Base-by-base conservation (phyloP, 2,329 filamentous ascomycete species). In the Ceratocystis cacaofunesta region DNA sequence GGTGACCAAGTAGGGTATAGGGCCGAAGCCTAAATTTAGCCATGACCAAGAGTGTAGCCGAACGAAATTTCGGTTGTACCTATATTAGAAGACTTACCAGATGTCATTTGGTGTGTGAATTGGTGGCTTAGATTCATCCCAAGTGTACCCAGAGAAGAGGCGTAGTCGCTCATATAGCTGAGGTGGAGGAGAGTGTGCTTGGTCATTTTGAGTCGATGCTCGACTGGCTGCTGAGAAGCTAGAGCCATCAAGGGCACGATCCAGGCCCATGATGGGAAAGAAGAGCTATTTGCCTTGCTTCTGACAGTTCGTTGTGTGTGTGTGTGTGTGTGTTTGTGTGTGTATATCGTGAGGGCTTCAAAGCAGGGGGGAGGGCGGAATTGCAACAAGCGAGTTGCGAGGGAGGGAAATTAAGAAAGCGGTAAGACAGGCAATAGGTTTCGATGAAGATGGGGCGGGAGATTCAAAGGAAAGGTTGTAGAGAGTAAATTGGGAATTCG, bases 41-140 rank as follows among this genome's bases (percentile, higher is more conserved):
- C 10, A 41, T 41, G 36, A 41, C 10, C 2, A 41, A 41, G 3
- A 41, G 36, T 41, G 36, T 15, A 41, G 36, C 36, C 36, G 36
- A 41, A 5, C 36, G 36, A 41, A 41, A 15, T 10, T 3, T 58
- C 5, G 3, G 55, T 1, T 5, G 19, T n/a, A 12, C 6, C 8
- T 36, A n/a, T 10, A 19, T 58, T n/a, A 6, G 50, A 30, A 36
- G n/a, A 32, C 76, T 71, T 77, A 85, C 90, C 92, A 97, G 77
- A 92, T 91, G 74, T 95, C 90, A 75, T 96, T 96, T 71, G 86
- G 90, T 62, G 82, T 82, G 72, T 86, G 84, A 65, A 81, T 77
- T 10, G 83, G 82, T 30, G 75, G 74, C 66, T 72, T 74, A 15
- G 82, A 79, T 69, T 89, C 86, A 74, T 91, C 87, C 88, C 88